Evolutionary conservation across 305 asterid genomes (phyloP).

Genomic region (Coffea humblotiana): DNA sequence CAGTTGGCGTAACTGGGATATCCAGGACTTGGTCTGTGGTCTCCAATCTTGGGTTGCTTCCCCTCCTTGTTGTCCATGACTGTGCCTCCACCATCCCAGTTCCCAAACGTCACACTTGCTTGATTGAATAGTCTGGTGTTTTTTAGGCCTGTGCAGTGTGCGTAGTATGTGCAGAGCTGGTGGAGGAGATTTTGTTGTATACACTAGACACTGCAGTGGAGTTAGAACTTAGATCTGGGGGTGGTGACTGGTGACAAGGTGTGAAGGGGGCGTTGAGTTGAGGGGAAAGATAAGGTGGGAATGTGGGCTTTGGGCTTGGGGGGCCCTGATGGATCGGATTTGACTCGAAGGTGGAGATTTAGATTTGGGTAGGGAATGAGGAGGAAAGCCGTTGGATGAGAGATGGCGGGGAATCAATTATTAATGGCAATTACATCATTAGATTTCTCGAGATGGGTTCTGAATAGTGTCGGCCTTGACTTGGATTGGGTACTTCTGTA

Average conservation of each 20-base stretch:
- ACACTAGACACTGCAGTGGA: neutral
- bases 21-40: constrained; percentile 65
- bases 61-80: constrained; percentile 91
- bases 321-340: constrained; percentile 25
- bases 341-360: constrained; percentile 47
- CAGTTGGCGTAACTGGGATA: constrained; percentile 86
- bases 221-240: constrained; percentile 20
- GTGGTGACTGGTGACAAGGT: neutral
- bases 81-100: constrained; percentile 80
- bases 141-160: neutral
- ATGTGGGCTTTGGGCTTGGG: neutral
- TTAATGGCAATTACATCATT: constrained; percentile 12
- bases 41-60: constrained; percentile 88
- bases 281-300: constrained; percentile 8
- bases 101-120: neutral
- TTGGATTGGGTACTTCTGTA: neutral
- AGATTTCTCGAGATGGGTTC: constrained; percentile 22
- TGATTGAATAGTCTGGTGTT: neutral
- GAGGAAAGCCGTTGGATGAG: constrained; percentile 35
- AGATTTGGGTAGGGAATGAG: constrained; percentile 37
- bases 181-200: neutral
- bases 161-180: neutral
- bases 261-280: neutral
- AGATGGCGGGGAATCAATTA: constrained; percentile 9
- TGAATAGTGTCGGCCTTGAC: constrained; percentile 41